Conservation (phyloP, 2,329 filamentous ascomycete species). For the Hysterium pulicare region DNA sequence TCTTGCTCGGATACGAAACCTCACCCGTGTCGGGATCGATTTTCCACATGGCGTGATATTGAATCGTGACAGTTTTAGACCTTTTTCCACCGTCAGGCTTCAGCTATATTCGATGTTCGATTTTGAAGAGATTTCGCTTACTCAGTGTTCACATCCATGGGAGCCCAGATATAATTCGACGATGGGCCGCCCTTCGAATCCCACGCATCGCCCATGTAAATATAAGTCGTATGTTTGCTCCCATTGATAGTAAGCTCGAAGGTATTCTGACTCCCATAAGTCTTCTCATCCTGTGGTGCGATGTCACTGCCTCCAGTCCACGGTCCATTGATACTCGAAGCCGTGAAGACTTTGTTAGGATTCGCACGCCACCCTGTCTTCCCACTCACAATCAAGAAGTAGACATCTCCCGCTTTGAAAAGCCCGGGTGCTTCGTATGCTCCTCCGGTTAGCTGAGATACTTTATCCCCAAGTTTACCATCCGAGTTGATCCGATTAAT, state of each 20-base stretch:
- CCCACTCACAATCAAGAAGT: conserved; percentile 58
- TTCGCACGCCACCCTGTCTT: conserved; percentile 50
- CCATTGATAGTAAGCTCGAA: conserved; percentile 48
- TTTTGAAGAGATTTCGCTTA: neutral
- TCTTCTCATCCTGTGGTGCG: conserved; percentile 50
- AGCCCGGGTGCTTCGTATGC: conserved; percentile 59
- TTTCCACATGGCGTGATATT: conserved; percentile 43
- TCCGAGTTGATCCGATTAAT: conserved; percentile 39
- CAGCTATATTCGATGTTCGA: neutral
- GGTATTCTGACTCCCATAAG: conserved; percentile 56
- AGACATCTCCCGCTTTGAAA: conserved; percentile 54
- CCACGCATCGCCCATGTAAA: conserved; percentile 68
- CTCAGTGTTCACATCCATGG: conserved; percentile 33
- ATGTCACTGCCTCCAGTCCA: conserved; percentile 58
- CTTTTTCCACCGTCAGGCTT: neutral
- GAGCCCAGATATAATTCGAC: conserved; percentile 43
- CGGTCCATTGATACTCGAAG: conserved; percentile 50
- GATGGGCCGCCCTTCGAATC: conserved; percentile 28
- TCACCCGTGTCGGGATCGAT: conserved; percentile 38
- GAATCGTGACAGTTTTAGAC: conserved; percentile 33
- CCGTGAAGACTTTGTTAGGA: conserved; percentile 58
- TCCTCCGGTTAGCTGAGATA: conserved; percentile 39
- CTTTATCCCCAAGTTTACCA: conserved; percentile 33
- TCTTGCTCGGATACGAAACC: conserved; percentile 27
- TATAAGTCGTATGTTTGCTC: conserved; percentile 31